Evolutionary conservation across 495 filamentous ascomycete species (phyloP), one percentile per base, ranked within the genome.

Genomic region (Penicillium angulare): DNA sequence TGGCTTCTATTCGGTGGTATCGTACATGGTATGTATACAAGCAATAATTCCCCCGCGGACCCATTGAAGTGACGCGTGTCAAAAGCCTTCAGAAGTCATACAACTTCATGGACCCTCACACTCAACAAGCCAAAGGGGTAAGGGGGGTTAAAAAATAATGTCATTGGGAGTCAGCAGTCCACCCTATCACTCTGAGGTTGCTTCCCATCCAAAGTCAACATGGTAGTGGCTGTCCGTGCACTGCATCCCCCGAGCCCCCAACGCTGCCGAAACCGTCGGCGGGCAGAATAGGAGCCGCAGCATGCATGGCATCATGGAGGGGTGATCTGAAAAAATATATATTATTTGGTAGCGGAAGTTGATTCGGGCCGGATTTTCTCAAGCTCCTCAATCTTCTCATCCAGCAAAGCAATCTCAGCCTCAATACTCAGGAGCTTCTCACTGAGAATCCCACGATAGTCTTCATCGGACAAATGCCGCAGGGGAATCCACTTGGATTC

Each of bases 401-500:
- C 89, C 9, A 96, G 66, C 26, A 97, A 56, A 0, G 92, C 86
- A 56, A 97, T 88, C 49, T 97, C 89, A 8, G 85, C 89, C 54
- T 97, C 84, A 10, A 96, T 69, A 39, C 79, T 77, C 6, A 98
- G 67, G 17, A 95, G 53, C 66, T 86, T 89, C 63, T 95, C 89
- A 57, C 81, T 75, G 31, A 97, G 64, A 57, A 90, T 87, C 6
- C 74, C 70, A 52, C 78, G 80, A 56, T 96, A 98, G 23, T 96
- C 86, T 43, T 87, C 76, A 59, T 96, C 85, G 0, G 84, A 85
- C 17, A 98, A 66, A 10, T 73, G 74, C 44, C 79, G 89, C 49
- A 97, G 66, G 2, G 92, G 93, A 59, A 86, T 90, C 86, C 86
- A 96, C 73, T 83, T 88, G 9, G 86, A 88, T 38, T 78, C 72